Evolutionary conservation across 2,329 filamentous ascomycete genomes (phyloP).

Genomic region (Talaromyces rugulosus): DNA sequence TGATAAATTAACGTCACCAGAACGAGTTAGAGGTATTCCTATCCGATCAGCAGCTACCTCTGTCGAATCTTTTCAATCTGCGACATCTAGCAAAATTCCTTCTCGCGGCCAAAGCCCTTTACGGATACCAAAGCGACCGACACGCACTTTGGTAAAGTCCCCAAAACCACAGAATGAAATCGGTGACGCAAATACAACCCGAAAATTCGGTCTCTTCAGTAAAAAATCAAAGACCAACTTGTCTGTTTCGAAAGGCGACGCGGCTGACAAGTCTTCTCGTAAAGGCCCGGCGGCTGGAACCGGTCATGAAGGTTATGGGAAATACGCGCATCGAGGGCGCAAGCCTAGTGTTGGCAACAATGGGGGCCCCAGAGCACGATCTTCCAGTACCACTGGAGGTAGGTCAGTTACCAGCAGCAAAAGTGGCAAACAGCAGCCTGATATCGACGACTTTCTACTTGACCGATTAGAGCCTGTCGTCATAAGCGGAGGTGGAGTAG

Average conservation of each 20-base stretch:
- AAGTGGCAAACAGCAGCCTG: slow-evolving; percentile 37
- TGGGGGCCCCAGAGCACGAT: slow-evolving; percentile 36
- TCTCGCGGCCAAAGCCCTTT: slow-evolving; percentile 31
- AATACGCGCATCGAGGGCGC: slow-evolving; percentile 42
- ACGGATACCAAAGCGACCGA: slow-evolving; percentile 24
- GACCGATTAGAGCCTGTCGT: slow-evolving; percentile 47
- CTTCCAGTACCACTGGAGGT: slow-evolving; percentile 35
- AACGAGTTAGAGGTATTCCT: slow-evolving; percentile 24
- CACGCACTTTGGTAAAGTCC: slow-evolving; percentile 35
- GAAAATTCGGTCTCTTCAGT: slow-evolving; percentile 75
- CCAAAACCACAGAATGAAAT: slow-evolving; percentile 25
- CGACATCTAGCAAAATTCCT: slow-evolving; percentile 27
- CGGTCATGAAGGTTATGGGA: slow-evolving; percentile 69
- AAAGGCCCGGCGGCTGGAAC: slow-evolving; percentile 90
- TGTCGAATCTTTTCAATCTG: slow-evolving; percentile 36
- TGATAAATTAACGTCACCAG: slow-evolving; percentile 36
- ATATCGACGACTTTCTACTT: slow-evolving; percentile 46
- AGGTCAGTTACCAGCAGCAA: slow-evolving; percentile 36
- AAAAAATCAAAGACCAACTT: slow-evolving; percentile 64
- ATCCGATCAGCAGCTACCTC: slow-evolving; percentile 32
- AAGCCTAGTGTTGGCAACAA: slow-evolving; percentile 39
- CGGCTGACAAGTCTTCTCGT: slow-evolving; percentile 55
- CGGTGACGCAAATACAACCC: slow-evolving; percentile 35
- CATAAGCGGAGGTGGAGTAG: slow-evolving; percentile 43
- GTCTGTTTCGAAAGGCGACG: slow-evolving; percentile 48